Percentiles rank a stretch among this genome's conserved stretches.
These are phyloP conservation scores for Apiotrichum domesticum DNA, from an alignment of 1,284 basidiomycete genomes.

Conservation along the genomic window DNA sequence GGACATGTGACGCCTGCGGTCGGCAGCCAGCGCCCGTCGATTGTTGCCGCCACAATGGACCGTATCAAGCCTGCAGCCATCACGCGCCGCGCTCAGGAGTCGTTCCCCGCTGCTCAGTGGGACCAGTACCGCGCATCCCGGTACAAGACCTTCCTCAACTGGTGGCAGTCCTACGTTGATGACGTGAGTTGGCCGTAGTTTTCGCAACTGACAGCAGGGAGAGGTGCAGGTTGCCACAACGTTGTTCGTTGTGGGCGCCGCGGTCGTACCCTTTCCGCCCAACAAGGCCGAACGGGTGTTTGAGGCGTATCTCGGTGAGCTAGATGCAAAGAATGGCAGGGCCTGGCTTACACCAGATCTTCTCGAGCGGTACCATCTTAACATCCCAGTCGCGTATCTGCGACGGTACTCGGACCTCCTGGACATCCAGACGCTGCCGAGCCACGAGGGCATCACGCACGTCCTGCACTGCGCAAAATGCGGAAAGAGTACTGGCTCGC, in stretches of 20 bases:
- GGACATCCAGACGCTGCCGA: conserved; percentile 24
- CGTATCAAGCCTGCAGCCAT: conserved; percentile 6
- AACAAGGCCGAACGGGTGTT: conserved; percentile 30
- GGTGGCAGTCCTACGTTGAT: conserved; percentile 39
- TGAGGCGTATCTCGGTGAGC: conserved; percentile 36
- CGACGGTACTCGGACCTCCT: conserved; percentile 23
- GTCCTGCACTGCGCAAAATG: conserved; percentile 30
- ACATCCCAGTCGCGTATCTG: conserved; percentile 30
- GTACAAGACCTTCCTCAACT: conserved; percentile 20
- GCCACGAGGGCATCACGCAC: conserved; percentile 37
- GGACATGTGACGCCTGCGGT: background rate
- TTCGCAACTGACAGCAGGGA: conserved; percentile 22
- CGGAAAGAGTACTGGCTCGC: conserved; percentile 33
- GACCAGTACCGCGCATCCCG: conserved; percentile 12
- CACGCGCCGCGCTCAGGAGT: conserved; percentile 8
- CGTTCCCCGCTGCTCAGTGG: conserved; percentile 8
- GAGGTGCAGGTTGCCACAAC: conserved; percentile 38
- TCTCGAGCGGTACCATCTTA: conserved; percentile 29
- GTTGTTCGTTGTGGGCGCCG: conserved; percentile 26
- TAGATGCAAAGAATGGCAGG: background rate
- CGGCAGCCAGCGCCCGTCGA: conserved; percentile 9
- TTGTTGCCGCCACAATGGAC: conserved; percentile 4
- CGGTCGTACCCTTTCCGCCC: conserved; percentile 25
- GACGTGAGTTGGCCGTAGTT: conserved; percentile 28
- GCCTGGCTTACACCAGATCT: conserved; percentile 23